These are phyloP conservation scores for Fomitiporia mediterranea DNA, from an alignment of 1,284 basidiomycete genomes.

Conservation along the genomic window DNA sequence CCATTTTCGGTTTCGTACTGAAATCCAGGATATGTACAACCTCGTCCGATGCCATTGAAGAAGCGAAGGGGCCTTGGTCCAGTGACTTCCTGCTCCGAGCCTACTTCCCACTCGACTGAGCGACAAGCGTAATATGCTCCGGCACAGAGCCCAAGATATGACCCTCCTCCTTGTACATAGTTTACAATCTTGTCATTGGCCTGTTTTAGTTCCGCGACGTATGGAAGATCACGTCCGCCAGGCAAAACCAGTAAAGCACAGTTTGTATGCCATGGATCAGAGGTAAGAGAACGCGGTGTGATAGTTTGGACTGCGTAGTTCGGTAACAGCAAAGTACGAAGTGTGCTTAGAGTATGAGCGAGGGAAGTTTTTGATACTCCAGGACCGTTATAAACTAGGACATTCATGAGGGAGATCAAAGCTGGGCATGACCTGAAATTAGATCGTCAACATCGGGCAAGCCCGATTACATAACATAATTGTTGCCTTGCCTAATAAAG, in stretches of 20 bases:
- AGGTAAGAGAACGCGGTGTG: slow-evolving; percentile 48
- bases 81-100: slow-evolving; percentile 40
- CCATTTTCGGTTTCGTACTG: slow-evolving; percentile 41
- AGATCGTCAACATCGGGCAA: neutral
- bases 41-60: slow-evolving; percentile 48
- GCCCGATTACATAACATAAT: no score
- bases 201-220: slow-evolving; percentile 40
- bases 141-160: slow-evolving; percentile 62
- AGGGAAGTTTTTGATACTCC: slow-evolving; percentile 59
- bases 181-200: slow-evolving; percentile 46
- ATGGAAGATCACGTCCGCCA: slow-evolving; percentile 48
- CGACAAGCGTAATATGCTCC: slow-evolving; percentile 49
- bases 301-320: slow-evolving; percentile 77
- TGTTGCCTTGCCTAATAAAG: no score
- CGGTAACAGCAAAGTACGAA: slow-evolving; percentile 59
- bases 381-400: slow-evolving; percentile 75
- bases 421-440: neutral
- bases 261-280: slow-evolving; percentile 70
- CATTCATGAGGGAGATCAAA: slow-evolving; percentile 49
- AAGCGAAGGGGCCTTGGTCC: slow-evolving; percentile 51
- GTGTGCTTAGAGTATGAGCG: slow-evolving; percentile 47
- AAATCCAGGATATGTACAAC: slow-evolving; percentile 53
- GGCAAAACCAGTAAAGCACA: slow-evolving; percentile 81
- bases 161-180: slow-evolving; percentile 69
- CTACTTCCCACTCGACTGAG: slow-evolving; percentile 43